Evolutionary conservation across 495 filamentous ascomycete species (phyloP), one percentile per base, ranked within the genome.

Genomic region (Penicillium pancosmium): DNA sequence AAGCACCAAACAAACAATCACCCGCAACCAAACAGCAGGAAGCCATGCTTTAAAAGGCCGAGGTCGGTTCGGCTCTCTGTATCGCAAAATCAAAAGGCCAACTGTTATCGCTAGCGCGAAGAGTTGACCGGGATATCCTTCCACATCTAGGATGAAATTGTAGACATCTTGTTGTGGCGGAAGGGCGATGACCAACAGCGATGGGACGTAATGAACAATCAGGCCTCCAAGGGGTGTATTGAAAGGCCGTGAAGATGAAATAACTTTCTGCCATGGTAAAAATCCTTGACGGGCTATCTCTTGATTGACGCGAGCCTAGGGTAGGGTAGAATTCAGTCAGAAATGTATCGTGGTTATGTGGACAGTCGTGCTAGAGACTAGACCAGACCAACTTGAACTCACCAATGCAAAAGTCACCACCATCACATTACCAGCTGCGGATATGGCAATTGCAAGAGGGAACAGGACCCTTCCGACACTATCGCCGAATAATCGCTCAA

Each of bases 381-480:
- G 23, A 23, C 23, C 23, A 23, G 23, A 23, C 23, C 23, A 23
- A 23, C 23, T 12, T 52, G 19, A 21, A 66, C 73, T 50, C 74
- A 88, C 85, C 60, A 84, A 58, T 8, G 82, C 73, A 68, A 88
- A 91, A 8, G 87, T 88, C 7, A 90, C 88, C 1, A 91, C 87
- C 86, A 92, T 90, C 2, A 91, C 86, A 67, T 91, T 91, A 0
- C 89, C 89, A 1, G 80, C 83, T 0, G 86, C 88, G 0, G 86
- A 89, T 15, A 86, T 72, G 0, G 88, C 88, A 50, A 92, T 82
- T 12, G 86, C 82, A 10, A 89, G 63, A 4, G 87, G 84, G 18
- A 91, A 72, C 16, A 91, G 66, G 18, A 71, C 74, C 31, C 74
- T 80, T 1, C 88, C 88, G 18, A 86, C 55, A 8, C 74, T 70